Percentiles rank a stretch among this genome's conserved stretches.
Evolutionary conservation across 805 yeast genomes (phyloP).

Genomic region (Pichia cephalocereana): DNA sequence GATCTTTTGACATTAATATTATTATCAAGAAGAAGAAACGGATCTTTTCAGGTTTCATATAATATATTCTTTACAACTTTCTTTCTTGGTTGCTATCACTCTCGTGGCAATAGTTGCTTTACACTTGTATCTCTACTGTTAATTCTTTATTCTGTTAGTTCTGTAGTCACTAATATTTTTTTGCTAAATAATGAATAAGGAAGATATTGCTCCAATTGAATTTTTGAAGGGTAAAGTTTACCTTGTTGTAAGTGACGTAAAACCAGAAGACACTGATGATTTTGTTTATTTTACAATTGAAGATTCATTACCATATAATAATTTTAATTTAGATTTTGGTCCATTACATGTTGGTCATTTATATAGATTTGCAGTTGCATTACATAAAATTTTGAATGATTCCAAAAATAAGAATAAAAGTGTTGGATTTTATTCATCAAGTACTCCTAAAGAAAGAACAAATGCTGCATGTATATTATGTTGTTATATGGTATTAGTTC

Average conservation of each 20-base stretch:
- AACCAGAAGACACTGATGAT: constrained; percentile 69
- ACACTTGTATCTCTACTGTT: too few species aligned
- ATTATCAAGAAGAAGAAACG: too few species aligned
- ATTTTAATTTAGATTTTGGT: constrained; percentile 96
- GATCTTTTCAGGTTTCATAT: too few species aligned
- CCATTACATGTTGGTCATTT: constrained; percentile 90
- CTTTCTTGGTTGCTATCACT: too few species aligned
- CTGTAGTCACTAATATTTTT: too few species aligned
- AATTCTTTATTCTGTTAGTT: too few species aligned
- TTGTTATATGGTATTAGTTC: constrained; percentile 91
- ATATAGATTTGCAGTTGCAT: constrained; percentile 88
- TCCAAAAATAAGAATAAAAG: constrained; percentile 78
- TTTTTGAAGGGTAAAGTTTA: constrained; percentile 59
- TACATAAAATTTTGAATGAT: constrained; percentile 86
- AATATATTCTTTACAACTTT: too few species aligned
- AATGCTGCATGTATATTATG: constrained; percentile 92
- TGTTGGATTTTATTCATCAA: constrained; percentile 80
- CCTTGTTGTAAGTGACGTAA: constrained; percentile 76
- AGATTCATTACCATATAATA: constrained; percentile 82
- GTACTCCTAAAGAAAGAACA: constrained; percentile 73
- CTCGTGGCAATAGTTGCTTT: too few species aligned
- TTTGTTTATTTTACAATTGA: constrained; percentile 86
- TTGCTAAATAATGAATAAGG: background rate
- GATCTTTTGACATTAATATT: too few species aligned
- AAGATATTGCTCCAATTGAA: constrained; percentile 23